Evolutionary conservation across 108 stramenopile species (phyloP).

Genomic region (Cyclotella sp.): DNA sequence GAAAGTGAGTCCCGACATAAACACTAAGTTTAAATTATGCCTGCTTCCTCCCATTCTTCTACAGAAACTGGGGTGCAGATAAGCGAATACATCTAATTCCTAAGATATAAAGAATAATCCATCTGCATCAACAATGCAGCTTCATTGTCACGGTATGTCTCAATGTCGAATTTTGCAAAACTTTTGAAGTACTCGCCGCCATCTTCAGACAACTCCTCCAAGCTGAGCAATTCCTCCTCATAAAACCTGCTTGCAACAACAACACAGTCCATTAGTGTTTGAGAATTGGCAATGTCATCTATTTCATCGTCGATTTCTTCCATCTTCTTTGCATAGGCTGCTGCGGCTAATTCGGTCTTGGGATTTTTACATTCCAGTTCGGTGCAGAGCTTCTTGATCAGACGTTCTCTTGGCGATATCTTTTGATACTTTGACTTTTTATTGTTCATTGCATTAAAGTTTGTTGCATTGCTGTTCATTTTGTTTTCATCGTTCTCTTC

Average conservation of each 20-base stretch:
- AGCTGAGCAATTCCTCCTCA: conserved; percentile 59
- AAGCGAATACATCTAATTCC: conserved; percentile 11
- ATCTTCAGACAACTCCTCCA: conserved; percentile 57
- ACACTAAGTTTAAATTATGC: too few relatives aligned
- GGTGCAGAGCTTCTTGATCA: conserved; percentile 63
- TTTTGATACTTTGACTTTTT: conserved; percentile 45
- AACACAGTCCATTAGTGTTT: conserved; percentile 77
- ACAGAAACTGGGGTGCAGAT: neutral
- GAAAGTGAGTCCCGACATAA: too few relatives aligned
- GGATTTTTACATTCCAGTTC: conserved; percentile 73
- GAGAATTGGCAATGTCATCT: conserved; percentile 63
- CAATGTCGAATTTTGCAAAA: conserved; percentile 60
- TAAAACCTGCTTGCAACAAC: conserved; percentile 79
- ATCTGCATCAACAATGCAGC: conserved; percentile 72
- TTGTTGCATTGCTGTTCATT: conserved; percentile 23
- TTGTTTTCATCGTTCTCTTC: conserved; percentile 48
- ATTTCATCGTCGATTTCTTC: conserved; percentile 71
- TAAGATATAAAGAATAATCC: conserved; percentile 79
- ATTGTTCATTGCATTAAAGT: conserved; percentile 25
- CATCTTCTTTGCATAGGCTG: conserved; percentile 65
- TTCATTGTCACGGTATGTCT: conserved; percentile 75
- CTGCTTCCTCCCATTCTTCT: neutral
- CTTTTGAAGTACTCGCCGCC: conserved; percentile 47
- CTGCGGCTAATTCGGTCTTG: conserved; percentile 68
- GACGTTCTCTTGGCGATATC: conserved; percentile 51